Conservation (phyloP, 164 flowering plant genomes). For the Chloranthus sessilifolius region DNA sequence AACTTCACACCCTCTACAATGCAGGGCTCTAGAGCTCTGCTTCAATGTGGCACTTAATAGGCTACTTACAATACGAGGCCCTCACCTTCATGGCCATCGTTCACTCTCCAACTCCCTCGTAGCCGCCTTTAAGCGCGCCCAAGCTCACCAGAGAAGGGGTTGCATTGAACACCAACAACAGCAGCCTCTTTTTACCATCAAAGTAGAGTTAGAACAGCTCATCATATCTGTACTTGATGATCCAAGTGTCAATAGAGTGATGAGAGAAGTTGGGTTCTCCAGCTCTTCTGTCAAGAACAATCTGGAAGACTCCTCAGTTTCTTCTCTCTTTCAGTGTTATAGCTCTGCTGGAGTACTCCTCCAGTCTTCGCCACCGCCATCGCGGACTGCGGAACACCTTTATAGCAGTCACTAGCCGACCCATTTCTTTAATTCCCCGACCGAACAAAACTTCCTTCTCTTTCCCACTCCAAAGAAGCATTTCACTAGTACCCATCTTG, state of each 20-base stretch:
- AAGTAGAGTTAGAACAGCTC: slow-evolving; percentile 88
- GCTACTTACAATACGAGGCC: slow-evolving; percentile 64
- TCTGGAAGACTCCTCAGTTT: slow-evolving; percentile 53
- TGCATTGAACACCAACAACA: slow-evolving; percentile 63
- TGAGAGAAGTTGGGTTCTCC: slow-evolving; percentile 95
- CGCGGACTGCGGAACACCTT: too few relatives aligned
- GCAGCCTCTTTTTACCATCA: slow-evolving; percentile 50
- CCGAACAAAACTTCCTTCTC: slow-evolving; percentile 47
- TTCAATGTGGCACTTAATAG: slow-evolving; percentile 94
- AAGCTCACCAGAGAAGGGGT: slow-evolving; percentile 82
- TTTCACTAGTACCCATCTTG: slow-evolving; percentile 4
- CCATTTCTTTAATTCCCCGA: slow-evolving; percentile 36
- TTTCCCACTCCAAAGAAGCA: slow-evolving; percentile 39
- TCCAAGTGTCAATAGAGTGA: slow-evolving; percentile 93
- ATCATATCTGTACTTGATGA: slow-evolving; percentile 84
- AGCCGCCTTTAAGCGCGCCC: slow-evolving; percentile 93
- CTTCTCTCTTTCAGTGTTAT: slow-evolving; percentile 48
- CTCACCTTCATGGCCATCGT: slow-evolving; percentile 54
- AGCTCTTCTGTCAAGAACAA: slow-evolving; percentile 68
- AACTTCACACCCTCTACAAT: slow-evolving; percentile 64
- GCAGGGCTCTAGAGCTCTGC: slow-evolving; percentile 94
- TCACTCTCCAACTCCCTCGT: slow-evolving; percentile 85
- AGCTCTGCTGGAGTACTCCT: slow-evolving; percentile 41
- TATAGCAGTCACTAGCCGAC: slow-evolving; percentile 45
- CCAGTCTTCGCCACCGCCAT: slow-evolving; percentile 34